phyloP scores from a whole-genome alignment of 345 rosid genomes.

The Brassica cretica region DNA sequence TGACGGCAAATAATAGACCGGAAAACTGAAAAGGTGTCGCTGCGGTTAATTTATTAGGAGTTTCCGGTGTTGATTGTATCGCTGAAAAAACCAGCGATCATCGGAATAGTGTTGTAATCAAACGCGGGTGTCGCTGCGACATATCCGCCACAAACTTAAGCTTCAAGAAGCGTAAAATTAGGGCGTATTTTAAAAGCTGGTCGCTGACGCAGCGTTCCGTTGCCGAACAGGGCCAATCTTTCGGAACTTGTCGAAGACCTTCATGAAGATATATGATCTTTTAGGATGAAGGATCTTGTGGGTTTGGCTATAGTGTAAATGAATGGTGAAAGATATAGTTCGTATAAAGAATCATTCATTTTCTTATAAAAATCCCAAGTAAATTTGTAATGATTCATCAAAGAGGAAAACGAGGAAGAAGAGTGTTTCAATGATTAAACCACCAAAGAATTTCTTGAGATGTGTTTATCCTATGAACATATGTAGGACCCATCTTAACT shows the following conservation, averaged over 20 bases:
- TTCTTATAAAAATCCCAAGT: background rate
- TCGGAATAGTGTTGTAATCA: too few species aligned
- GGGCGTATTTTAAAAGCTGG: too few species aligned
- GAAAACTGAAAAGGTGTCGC: too few species aligned
- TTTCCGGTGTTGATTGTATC: too few species aligned
- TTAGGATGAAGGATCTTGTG: slow-evolving; percentile 13
- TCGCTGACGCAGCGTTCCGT: too few species aligned
- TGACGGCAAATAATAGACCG: too few species aligned
- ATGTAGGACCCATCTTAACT: slow-evolving; percentile 31
- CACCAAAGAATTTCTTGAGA: slow-evolving; percentile 31
- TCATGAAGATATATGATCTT: slow-evolving; percentile 53
- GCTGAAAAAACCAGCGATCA: too few species aligned
- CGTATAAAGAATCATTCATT: slow-evolving; percentile 21
- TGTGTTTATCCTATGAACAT: slow-evolving; percentile 33
- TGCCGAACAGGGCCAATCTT: slow-evolving; percentile 40
- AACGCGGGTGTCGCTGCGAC: too few species aligned
- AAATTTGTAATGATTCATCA: slow-evolving; percentile 33
- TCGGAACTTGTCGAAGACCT: slow-evolving; percentile 61
- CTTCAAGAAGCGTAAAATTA: too few species aligned
- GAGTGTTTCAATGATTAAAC: slow-evolving; percentile 40
- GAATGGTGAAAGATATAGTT: slow-evolving; percentile 47
- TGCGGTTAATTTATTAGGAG: too few species aligned
- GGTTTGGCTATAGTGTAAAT: slow-evolving; percentile 35
- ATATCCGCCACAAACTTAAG: too few species aligned
- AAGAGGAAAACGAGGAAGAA: slow-evolving; percentile 29